Evolutionary conservation across 2,329 filamentous ascomycete species (phyloP), one percentile per base, ranked within the genome.

Genomic region (Exophiala spinifera): DNA sequence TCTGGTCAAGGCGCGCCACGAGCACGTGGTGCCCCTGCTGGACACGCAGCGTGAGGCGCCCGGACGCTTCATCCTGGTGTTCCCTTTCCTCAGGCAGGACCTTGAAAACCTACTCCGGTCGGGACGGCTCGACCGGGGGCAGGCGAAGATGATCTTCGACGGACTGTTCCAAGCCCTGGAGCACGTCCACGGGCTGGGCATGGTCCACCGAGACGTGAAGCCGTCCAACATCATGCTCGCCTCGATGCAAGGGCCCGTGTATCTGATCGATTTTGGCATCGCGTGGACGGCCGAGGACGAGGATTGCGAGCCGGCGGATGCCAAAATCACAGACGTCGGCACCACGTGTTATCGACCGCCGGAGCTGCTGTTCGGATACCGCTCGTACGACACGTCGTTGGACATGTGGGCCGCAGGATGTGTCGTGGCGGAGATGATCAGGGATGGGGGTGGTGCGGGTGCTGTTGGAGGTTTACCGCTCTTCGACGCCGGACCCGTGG

Each of bases 181-280:
- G 1, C 79, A 88, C 63, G 76, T 96, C 1, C 94, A 99, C 68
- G 63, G 70, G 6, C 73, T 83, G 20, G 87, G 84, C 6, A 91
- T 99, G 54, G 87, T 99, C 51, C 94, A 99, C 69, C 85, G 94
- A 53, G 94, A 99, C 67, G 76, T 99, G 67, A 99, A 99, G 67
- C 94, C 94, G 0, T 91, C 90, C 0, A 95, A 96, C 49, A 80
- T 99, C 33, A 76, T 96, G 7, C 79, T 96, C 43, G 75, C 79
- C 39, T 83, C 85, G 0, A 74, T 80, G 0, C 74, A 79, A 4
- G 88, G 88, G 0, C 87, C 89, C 3, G 89, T 88, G 3, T 88
- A 85, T 63, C 78, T 99, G 2, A 84, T 89, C 33, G 94, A 99
- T 70, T 97, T 99, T 73, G 92, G 94, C 47, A 95, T 94, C 36